Conservation (phyloP, 1,139 yeast genomes). For the Kazachstania sp. region DNA sequence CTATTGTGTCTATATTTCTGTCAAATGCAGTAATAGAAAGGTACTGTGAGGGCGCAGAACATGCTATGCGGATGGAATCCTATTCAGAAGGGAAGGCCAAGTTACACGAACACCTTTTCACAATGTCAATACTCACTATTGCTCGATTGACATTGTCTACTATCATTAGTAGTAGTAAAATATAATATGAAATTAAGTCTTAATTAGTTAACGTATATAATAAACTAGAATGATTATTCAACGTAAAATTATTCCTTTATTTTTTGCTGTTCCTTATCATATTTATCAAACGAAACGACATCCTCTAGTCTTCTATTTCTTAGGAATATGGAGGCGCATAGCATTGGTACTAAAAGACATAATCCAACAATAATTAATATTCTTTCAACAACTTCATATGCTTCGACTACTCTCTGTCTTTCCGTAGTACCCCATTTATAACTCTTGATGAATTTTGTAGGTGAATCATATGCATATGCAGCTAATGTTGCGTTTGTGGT, state of each 20-base stretch:
- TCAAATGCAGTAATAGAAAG: too few species aligned
- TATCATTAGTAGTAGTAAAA: too few species aligned
- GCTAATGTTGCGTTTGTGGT: constrained; percentile 32
- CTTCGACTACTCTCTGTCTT: constrained; percentile 44
- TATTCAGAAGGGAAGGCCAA: too few species aligned
- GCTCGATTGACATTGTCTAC: too few species aligned
- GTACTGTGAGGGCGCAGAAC: too few species aligned
- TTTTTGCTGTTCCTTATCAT: not conserved
- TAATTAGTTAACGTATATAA: too few species aligned
- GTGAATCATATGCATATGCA: constrained; percentile 40
- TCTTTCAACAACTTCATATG: constrained; percentile 50
- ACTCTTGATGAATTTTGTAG: constrained; percentile 37
- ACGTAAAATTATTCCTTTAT: not conserved
- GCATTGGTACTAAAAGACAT: constrained; percentile 25
- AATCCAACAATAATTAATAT: constrained; percentile 47
- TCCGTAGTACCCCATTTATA: constrained; percentile 53
- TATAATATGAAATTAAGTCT: too few species aligned
- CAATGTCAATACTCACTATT: too few species aligned
- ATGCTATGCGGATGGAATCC: too few species aligned
- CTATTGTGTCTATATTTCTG: too few species aligned
- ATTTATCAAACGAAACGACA: constrained; percentile 10
- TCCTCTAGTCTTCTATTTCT: constrained; percentile 42
- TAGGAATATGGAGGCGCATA: constrained; percentile 40
- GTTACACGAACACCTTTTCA: too few species aligned
- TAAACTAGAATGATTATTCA: too few species aligned